Evolutionary conservation across 148 eudicot species (phyloP), one percentile per base, ranked within the genome.

Genomic region (Rhododendron molle): DNA sequence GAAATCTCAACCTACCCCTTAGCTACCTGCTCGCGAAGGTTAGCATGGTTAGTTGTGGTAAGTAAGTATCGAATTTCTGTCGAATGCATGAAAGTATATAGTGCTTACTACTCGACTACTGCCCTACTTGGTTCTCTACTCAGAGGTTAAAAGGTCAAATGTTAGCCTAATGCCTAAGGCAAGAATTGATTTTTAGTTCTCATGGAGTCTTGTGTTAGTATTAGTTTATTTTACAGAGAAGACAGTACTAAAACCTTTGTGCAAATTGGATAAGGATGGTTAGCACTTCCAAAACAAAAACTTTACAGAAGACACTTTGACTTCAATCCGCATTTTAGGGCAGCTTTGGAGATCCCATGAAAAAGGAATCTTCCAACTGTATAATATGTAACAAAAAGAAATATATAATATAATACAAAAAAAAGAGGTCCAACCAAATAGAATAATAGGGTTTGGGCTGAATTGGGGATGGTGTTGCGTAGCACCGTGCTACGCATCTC

Each of bases 311-410:
- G 21, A 15, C 43, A 38, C 12, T 81, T 28, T 1, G 71, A 13
- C 21, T 36, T 85, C 46, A 36, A 72, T 38, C 89, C 91, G 87
- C 83, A 85, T 83, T 84, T 85, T 80, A 84, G 79, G 89, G 88
- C 89, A 83, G 83, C 84, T 90, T 89, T 88, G 78, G 83, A 82
- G 91, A 88, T 88, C 89, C 89, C 86, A 88, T 52, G 84, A 13
- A 87, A 85, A 83, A 3, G 52, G 91, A 85, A 90, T 89, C 90
- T 86, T 73, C 50, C 46, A 38, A 67, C 76, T 23, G 15, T 12
- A 3, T 40, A 40, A 40, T 40, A 40, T 40, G 44, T 40, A 6
- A 40, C 44, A 40, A 40, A 40, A 6, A 40, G 7, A 40, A 40
- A 40, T 40, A 40, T 5, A 5, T n/a, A n/a, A n/a, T n/a, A 40